A percentile compares a stretch with the other conserved stretches of the same genome.
These are phyloP conservation scores for Termitomyces sp. DNA, from an alignment of 768 basidiomycete species.

Conservation along the genomic window DNA sequence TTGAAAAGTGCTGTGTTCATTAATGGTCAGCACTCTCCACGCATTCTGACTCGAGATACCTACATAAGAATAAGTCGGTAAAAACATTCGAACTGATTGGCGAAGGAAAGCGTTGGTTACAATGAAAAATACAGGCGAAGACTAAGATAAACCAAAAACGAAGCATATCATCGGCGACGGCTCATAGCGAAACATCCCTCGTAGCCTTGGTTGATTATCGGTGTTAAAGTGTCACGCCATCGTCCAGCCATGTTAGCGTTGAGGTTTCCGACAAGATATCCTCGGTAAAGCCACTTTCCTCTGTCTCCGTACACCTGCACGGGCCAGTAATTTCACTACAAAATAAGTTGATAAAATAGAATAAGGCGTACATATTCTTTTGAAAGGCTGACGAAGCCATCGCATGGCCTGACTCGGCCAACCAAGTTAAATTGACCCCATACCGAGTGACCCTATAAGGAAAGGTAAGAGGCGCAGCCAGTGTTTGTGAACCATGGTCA, in stretches of 20 bases:
- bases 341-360: neutral
- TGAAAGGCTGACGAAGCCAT: constrained; percentile 75
- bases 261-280: constrained; percentile 67
- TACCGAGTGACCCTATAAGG: constrained; percentile 73
- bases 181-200: constrained; percentile 85
- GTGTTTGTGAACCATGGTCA: neutral
- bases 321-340: neutral
- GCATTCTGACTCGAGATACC: no score
- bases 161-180: constrained; percentile 40
- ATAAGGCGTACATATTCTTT: constrained; percentile 70
- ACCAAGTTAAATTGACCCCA: constrained; percentile 85
- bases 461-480: neutral
- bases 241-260: constrained; percentile 74
- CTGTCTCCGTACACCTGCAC: constrained; percentile 61
- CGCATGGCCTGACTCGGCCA: constrained; percentile 75
- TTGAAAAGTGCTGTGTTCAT: neutral
- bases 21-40: neutral
- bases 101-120: neutral
- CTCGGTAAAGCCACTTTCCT: constrained; percentile 83
- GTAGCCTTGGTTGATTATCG: constrained; percentile 58
- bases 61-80: no score
- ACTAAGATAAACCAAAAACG: neutral
- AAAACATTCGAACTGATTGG: neutral
- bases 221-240: constrained; percentile 82
- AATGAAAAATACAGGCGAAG: no score